A percentile compares a stretch with the other conserved stretches of the same genome.
phyloP scores from a whole-genome alignment of 495 filamentous ascomycete genomes.

The Aspergillus haitiensis region DNA sequence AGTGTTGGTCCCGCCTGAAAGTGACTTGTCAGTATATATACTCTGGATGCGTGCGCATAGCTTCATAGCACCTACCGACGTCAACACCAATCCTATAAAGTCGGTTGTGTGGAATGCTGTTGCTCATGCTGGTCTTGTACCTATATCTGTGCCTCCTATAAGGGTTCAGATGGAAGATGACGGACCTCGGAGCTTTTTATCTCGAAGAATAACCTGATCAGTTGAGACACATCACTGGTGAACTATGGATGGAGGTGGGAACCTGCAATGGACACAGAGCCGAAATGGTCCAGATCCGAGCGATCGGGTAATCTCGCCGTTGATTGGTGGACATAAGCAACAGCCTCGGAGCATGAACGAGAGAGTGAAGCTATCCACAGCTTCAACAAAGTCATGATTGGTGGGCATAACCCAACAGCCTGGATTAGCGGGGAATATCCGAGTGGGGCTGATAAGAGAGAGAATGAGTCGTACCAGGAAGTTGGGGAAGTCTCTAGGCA shows the following conservation, averaged over 20 bases:
- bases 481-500: background rate
- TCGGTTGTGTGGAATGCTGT: background rate
- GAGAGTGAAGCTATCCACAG: background rate
- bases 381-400: background rate
- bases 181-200: background rate
- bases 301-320: background rate
- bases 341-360: background rate
- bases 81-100: background rate
- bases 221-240: background rate
- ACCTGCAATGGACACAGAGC: background rate
- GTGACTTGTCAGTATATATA: background rate
- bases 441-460: background rate
- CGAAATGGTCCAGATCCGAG: background rate
- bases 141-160: background rate
- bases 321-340: background rate
- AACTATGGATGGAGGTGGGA: background rate
- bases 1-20: constrained; percentile 5
- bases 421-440: background rate
- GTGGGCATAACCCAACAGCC: background rate
- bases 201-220: background rate
- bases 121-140: background rate
- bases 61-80: background rate
- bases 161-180: background rate
- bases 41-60: background rate
- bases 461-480: background rate